These are phyloP conservation scores for Psilocybe tampanensis DNA, from an alignment of 768 basidiomycete genomes.

Conservation along the genomic window DNA sequence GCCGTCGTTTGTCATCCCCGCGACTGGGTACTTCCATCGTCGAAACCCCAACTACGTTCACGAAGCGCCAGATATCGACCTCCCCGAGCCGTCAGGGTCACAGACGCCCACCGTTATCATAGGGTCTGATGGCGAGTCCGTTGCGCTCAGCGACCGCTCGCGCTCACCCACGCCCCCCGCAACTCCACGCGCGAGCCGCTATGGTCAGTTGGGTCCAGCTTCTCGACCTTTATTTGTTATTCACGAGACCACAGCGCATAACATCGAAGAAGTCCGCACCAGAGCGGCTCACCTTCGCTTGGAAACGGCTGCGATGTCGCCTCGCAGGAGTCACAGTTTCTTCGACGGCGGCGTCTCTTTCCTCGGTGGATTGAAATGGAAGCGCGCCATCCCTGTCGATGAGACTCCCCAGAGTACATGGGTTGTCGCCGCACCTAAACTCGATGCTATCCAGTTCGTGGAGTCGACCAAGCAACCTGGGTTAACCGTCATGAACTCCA, in stretches of 20 bases:
- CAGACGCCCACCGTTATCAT: constrained; percentile 9
- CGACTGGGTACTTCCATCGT: constrained; percentile 15
- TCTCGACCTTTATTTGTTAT: not conserved
- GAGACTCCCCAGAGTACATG: not conserved
- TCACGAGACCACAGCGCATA: not conserved
- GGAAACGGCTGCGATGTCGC: not conserved
- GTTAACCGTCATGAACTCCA: not conserved
- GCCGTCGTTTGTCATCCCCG: constrained; percentile 14
- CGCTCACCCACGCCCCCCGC: constrained; percentile 11
- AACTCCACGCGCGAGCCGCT: constrained; percentile 2
- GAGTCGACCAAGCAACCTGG: not conserved
- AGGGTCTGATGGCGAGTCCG: constrained; percentile 8
- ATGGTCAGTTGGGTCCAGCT: not conserved
- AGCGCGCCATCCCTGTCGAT: not conserved
- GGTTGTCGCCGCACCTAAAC: not conserved
- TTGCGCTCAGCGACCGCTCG: constrained; percentile 8
- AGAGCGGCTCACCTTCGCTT: not conserved
- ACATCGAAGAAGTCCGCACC: not conserved
- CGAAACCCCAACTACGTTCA: constrained; percentile 11
- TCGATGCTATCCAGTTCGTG: not conserved
- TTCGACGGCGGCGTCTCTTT: not conserved
- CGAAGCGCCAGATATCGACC: not conserved
- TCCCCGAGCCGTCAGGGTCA: constrained; percentile 3
- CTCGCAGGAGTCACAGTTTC: not conserved
- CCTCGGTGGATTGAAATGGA: not conserved